A percentile compares a stretch with the other conserved stretches of the same genome.
These are phyloP conservation scores for Aspergillus steynii DNA, from an alignment of 495 filamentous ascomycete genomes.

Conservation along the genomic window DNA sequence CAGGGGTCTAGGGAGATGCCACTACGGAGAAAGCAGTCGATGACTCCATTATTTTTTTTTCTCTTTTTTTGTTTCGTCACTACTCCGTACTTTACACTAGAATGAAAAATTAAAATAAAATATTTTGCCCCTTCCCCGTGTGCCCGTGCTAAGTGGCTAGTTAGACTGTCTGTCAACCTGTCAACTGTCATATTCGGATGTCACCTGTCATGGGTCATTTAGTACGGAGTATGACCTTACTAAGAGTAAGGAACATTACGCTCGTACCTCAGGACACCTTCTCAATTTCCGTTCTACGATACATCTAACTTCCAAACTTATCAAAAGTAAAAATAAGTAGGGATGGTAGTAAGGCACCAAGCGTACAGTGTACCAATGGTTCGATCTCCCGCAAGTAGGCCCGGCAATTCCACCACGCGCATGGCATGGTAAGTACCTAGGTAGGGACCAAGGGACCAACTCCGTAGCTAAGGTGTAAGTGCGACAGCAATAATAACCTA, in stretches of 20 bases:
- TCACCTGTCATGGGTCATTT: background rate
- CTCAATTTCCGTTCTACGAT: no score
- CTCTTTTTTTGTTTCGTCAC: background rate
- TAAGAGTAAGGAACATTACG: no score
- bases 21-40: background rate
- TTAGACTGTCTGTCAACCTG: background rate
- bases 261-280: no score
- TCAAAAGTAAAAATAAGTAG: no score
- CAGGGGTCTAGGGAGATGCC: background rate
- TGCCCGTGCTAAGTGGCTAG: background rate
- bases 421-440: background rate
- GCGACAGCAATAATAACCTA: no score
- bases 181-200: background rate
- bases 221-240: background rate
- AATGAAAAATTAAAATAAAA: no score
- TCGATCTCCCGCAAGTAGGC: no score
- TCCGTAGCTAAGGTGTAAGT: no score
- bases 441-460: no score
- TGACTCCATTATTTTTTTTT: background rate
- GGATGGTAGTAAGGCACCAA: no score
- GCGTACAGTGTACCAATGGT: no score
- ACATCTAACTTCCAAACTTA: background rate
- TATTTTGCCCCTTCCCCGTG: background rate
- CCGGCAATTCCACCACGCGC: background rate
- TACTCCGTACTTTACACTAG: background rate